Base-by-base conservation (phyloP, 176 grass and related monocot genomes). In the Ananas comosus region DNA sequence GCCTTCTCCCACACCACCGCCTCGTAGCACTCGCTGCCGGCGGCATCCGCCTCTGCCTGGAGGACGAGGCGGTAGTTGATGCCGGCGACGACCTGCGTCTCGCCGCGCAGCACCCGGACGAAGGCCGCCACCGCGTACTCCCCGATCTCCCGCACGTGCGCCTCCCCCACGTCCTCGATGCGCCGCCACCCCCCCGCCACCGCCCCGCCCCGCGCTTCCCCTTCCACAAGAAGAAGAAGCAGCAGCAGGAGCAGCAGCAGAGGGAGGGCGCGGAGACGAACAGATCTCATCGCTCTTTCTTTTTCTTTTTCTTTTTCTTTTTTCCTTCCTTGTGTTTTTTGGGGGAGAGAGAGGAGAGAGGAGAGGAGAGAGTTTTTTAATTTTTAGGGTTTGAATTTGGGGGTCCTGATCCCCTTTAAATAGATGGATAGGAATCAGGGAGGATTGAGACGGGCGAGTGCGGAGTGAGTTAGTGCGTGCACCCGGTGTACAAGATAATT, bases 1-100 rank as follows among this genome's bases (percentile, higher is more conserved):
- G 8, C 11, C 28, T 74, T 57, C 73, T 87, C 85, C 72, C 77
- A 85, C 54, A 91, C 68, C 48, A 64, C 65, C 0, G 75, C 85
- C 52, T 23, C 28, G 59, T 91, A 91, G 11, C 49, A 49, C 2
- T 9, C 66, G 3, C 18, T 53, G 3, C 74, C 74, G 4, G 0
- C 7, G 2, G 27, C 25, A 0, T 75, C 23, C n/a, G 33, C 33
- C n/a, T n/a, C n/a, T n/a, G n/a, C n/a, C 52, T 56, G 27, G 14
- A 92, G 17, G 53, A 69, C 47, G 24, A 92, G 70, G 27, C 64
- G 79, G 64, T 88, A 92, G 23, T 88, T 88, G 33, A 63, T 22
- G 59, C 82, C 82, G 14, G 70, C 7, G 13, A 73, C 80, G 12
- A 75, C 24, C 66, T 83, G 85, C 63, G n/a, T 3, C 66, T 81